Evolutionary conservation across 257 asterid species (phyloP), one percentile per base, ranked within the genome.

Genomic region (Fraxinus americana): DNA sequence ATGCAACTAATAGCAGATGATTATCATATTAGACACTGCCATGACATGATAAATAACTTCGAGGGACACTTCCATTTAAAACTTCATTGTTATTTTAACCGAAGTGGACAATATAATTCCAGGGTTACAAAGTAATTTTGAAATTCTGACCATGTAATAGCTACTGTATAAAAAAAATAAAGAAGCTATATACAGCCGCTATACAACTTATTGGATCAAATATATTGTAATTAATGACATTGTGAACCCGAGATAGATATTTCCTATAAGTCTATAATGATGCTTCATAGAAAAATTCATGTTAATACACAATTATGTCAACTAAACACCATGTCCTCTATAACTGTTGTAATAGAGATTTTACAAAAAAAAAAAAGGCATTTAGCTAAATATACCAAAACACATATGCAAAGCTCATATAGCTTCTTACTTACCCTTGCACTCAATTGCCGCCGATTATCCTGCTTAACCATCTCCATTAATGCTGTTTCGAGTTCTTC

Each of bases 391-490:
- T 59, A n/a, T 5, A 70, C 30, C 61, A 66, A 12, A 71, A 54
- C 63, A 1, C 1, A 9, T 2, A 48, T 50, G 70, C 45, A 30
- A 30, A 72, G 76, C 48, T 82, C 25, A 71, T 48, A 74, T 68
- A 74, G 74, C 36, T 77, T 76, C 71, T 80, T 19, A 82, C 65
- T 32, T 88, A 95, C 99, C 92, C 84, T 90, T 71, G 99, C 98
- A 83, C 98, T 90, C 87, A 95, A 85, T 79, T 95, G 91, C 70
- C 97, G 90, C 59, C 99, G 88, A 77, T 95, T 96, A 85, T 96
- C 98, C 88, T 92, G 98, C 82, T 91, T 93, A 79, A 96, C 98
- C 98, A 93, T 92, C 89, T 96, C 99, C 94, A 96, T 91, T 45
- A 96, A 72, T 76, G 99, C 97, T 74, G 97, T 93, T 85, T 96